Evolutionary conservation across 1,284 basidiomycete genomes (phyloP).

Genomic region (Ganoderma lingzhi): DNA sequence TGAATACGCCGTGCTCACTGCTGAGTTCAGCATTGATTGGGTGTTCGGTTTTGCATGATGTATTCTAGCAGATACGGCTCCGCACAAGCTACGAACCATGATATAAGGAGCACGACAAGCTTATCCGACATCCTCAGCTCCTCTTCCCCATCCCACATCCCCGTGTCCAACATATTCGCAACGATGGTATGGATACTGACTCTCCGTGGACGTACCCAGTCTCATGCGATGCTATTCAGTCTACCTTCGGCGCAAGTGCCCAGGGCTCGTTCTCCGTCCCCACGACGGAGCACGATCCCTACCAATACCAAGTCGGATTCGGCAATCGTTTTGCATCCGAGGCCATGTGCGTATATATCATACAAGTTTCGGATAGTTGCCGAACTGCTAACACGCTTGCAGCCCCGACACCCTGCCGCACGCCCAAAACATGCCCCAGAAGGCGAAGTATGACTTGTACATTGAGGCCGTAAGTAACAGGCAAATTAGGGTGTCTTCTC

Average conservation of each 20-base stretch:
- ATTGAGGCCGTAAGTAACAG: slow-evolving; percentile 57
- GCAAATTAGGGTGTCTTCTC: not conserved
- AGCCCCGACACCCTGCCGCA: slow-evolving; percentile 62
- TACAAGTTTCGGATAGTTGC: not conserved
- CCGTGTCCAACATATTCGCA: not conserved
- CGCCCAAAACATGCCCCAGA: slow-evolving; percentile 70
- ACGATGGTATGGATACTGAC: slow-evolving; percentile 10
- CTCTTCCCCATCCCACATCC: not conserved
- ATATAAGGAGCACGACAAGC: slow-evolving; percentile 11
- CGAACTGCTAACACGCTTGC: slow-evolving; percentile 2
- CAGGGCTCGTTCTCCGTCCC: slow-evolving; percentile 46
- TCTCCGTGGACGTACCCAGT: not conserved
- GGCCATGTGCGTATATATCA: slow-evolving; percentile 50
- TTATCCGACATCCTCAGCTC: not conserved
- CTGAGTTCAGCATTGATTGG: not conserved
- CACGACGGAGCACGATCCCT: slow-evolving; percentile 58
- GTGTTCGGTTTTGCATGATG: slow-evolving; percentile 22
- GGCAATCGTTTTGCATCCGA: slow-evolving; percentile 62
- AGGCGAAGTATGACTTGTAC: slow-evolving; percentile 67
- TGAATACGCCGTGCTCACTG: not conserved
- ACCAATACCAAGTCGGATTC: slow-evolving; percentile 64
- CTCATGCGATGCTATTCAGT: slow-evolving; percentile 9
- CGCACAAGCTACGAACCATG: not conserved
- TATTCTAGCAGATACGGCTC: slow-evolving; percentile 18
- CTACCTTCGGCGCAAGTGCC: slow-evolving; percentile 31